Conservation (phyloP, 23 red algal species). For the Gracilaria gracilis region DNA sequence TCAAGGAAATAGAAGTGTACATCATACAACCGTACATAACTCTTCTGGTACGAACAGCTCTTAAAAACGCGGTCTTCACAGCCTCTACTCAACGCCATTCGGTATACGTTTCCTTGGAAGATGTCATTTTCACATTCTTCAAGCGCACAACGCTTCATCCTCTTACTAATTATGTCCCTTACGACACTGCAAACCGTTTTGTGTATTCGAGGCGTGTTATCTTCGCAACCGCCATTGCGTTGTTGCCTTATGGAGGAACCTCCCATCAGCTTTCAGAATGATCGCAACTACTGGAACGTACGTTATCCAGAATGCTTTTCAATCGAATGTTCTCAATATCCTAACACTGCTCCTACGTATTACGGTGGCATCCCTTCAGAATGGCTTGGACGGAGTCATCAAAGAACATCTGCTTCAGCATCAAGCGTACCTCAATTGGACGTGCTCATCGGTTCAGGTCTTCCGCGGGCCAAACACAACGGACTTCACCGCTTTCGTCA, state of each 20-base stretch:
- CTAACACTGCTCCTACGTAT: neutral
- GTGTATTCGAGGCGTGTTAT: too few species aligned
- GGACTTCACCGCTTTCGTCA: neutral
- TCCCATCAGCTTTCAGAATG: neutral
- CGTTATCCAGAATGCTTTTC: neutral
- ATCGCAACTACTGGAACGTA: neutral
- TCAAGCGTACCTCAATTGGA: neutral
- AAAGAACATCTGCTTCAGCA: neutral
- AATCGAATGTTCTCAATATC: too few species aligned
- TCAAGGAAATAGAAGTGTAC: too few species aligned
- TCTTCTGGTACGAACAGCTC: too few species aligned
- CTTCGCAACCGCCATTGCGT: neutral
- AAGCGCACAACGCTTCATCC: too few species aligned
- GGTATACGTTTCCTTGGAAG: too few species aligned
- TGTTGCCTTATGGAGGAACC: conserved; percentile 3
- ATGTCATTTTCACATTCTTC: too few species aligned
- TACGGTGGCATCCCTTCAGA: neutral
- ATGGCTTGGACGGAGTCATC: conserved; percentile 2
- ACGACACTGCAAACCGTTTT: too few species aligned
- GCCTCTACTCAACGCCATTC: too few species aligned
- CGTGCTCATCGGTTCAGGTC: neutral
- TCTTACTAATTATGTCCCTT: too few species aligned
- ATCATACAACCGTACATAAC: too few species aligned
- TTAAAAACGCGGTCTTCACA: too few species aligned
- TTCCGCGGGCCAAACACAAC: neutral